Percentiles rank a stretch among this genome's conserved stretches.
Evolutionary conservation across 2,329 filamentous ascomycete genomes (phyloP).

Genomic region (Neurospora crassa): DNA sequence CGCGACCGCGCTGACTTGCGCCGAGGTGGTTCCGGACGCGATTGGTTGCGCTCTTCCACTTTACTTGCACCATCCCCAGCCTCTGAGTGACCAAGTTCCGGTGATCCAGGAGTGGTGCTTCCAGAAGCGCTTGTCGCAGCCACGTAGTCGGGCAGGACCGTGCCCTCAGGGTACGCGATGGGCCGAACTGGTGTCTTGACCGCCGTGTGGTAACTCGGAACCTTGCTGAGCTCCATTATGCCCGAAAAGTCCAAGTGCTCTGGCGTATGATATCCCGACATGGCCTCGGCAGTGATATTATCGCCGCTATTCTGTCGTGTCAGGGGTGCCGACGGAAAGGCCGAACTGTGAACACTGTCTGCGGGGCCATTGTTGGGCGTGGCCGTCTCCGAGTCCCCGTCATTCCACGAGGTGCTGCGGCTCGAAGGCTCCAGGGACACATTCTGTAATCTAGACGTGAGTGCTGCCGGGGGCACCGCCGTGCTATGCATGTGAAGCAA

Average conservation of each 20-base stretch:
- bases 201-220: slow-evolving; percentile 69
- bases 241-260: slow-evolving; percentile 50
- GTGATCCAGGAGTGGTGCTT: slow-evolving; percentile 29
- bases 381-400: slow-evolving; percentile 32
- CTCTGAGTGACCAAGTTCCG: slow-evolving; percentile 10
- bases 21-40: neutral
- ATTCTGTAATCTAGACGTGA: slow-evolving; percentile 60
- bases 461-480: slow-evolving; percentile 39
- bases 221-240: slow-evolving; percentile 57
- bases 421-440: slow-evolving; percentile 45
- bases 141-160: slow-evolving; percentile 55
- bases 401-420: slow-evolving; percentile 36
- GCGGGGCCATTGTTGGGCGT: slow-evolving; percentile 28
- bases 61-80: slow-evolving; percentile 14
- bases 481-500: slow-evolving; percentile 38
- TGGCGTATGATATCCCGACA: slow-evolving; percentile 43
- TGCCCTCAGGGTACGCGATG: slow-evolving; percentile 37
- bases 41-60: neutral
- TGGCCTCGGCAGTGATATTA: slow-evolving; percentile 25
- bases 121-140: slow-evolving; percentile 47
- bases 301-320: slow-evolving; percentile 42
- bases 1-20: neutral
- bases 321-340: slow-evolving; percentile 33
- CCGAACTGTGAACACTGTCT: slow-evolving; percentile 26
- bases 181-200: slow-evolving; percentile 54